Base-by-base conservation (phyloP, 179 eudicot species). In the Actinidia polygama region DNA sequence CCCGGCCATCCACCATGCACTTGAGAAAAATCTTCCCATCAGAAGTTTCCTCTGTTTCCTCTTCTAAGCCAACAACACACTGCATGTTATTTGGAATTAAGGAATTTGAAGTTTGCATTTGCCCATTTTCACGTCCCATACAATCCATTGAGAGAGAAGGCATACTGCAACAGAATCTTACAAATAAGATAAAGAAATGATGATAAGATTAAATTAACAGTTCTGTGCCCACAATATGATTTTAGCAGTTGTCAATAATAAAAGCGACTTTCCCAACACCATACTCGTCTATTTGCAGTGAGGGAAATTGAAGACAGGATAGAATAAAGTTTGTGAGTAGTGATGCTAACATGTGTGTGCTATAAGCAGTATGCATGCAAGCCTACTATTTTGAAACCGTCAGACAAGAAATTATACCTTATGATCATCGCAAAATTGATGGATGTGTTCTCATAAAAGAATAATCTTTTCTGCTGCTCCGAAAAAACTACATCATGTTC, bases 11-110 rank as follows among this genome's bases (percentile, higher is more conserved):
- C 46, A 61, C 18, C 66, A 85, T 30, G 85, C 87, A 86, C 80
- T 75, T 86, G 44, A 94, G 86, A 82, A 54, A 95, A 47, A 76
- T 51, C 89, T 87, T 87, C 75, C 95, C 98, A 68, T 85, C 88
- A 80, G 88, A 87, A 11, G 90, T 86, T 83, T 90, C 90, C 74
- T 83, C 86, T 12, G 83, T 85, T 73, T 86, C 88, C 78, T 84
- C 88, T 83, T 69, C 87, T 66, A 74, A 59, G 69, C 73, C 81
- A 21, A 58, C 82, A 77, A 77, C 83, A 71, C 19, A 46, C 51
- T 75, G 83, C 58, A 40, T 62, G 78, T 30, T 46, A 19, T 21
- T 36, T 10, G 40, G 26, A 36, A 19, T 4, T 26, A 74, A 77
- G n/a, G 77, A 26, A 47, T 19, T 70, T 76, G 82, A 55, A 73